These are phyloP conservation scores for Crithidia thermophila DNA, from an alignment of 208 protist species.

Conservation along the genomic window DNA sequence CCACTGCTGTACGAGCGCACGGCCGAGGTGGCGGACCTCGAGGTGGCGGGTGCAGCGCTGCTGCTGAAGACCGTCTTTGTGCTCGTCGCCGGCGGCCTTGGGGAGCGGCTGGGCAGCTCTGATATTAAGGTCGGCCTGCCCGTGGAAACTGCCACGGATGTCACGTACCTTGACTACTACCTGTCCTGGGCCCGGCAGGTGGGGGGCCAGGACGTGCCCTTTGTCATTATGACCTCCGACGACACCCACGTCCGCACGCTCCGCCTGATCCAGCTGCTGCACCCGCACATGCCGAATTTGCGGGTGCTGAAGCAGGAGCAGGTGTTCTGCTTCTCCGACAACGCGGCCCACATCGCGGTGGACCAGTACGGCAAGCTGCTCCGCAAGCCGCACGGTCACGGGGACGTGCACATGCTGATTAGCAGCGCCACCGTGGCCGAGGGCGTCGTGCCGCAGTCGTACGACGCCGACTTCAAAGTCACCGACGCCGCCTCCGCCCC, in stretches of 20 bases:
- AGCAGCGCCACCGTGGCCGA: constrained; percentile 36
- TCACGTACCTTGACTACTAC: constrained; percentile 87
- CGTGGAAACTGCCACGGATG: constrained; percentile 78
- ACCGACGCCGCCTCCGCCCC: not conserved
- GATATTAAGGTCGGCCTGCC: constrained; percentile 92
- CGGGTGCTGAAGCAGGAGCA: constrained; percentile 89
- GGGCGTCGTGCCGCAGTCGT: not conserved
- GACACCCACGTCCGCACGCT: constrained; percentile 91
- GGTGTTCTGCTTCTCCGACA: constrained; percentile 89
- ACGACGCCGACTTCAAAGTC: not conserved
- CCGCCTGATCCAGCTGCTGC: constrained; percentile 60
- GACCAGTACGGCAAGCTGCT: constrained; percentile 61
- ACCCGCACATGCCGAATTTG: constrained; percentile 55
- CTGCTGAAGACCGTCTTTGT: constrained; percentile 83
- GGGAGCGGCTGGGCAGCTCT: constrained; percentile 92
- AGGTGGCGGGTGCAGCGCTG: constrained; percentile 42
- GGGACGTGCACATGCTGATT: constrained; percentile 93
- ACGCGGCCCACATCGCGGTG: constrained; percentile 64
- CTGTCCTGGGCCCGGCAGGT: constrained; percentile 53
- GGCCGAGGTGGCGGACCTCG: constrained; percentile 45
- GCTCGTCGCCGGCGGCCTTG: constrained; percentile 91
- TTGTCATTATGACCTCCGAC: constrained; percentile 96
- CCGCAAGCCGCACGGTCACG: constrained; percentile 95
- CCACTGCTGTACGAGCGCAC: constrained; percentile 50
- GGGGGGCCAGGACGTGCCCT: constrained; percentile 49